These are phyloP conservation scores for Achaetomium macrosporum DNA, from an alignment of 2,329 filamentous ascomycete genomes.

Conservation along the genomic window DNA sequence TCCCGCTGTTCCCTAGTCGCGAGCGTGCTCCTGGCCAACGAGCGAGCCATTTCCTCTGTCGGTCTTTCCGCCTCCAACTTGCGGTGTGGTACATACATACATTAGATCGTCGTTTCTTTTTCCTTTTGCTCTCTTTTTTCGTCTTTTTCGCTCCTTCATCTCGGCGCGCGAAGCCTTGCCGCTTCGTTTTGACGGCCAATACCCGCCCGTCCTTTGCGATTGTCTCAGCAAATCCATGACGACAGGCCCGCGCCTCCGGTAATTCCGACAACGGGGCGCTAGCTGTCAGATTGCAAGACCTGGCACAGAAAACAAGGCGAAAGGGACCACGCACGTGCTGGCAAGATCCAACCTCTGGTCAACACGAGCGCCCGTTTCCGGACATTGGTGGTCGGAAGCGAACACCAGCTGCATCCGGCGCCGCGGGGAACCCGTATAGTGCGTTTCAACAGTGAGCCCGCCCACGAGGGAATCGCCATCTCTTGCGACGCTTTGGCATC, in stretches of 20 bases:
- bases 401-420: constrained; percentile 7
- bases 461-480: neutral
- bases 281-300: neutral
- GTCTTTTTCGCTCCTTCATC: neutral
- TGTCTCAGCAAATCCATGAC: neutral
- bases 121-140: neutral
- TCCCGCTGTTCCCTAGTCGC: neutral
- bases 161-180: neutral
- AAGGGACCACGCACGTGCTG: neutral
- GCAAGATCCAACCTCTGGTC: neutral
- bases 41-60: neutral
- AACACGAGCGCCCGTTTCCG: constrained; percentile 17
- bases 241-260: constrained; percentile 2
- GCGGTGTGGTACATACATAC: neutral
- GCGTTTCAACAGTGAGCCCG: neutral
- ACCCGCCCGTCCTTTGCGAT: neutral
- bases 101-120: neutral
- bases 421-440: neutral
- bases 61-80: neutral
- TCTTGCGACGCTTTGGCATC: neutral
- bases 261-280: neutral
- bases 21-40: constrained; percentile 1
- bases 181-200: too few relatives aligned
- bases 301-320: neutral
- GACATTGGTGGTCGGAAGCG: constrained; percentile 12